phyloP scores from a whole-genome alignment of 2,329 filamentous ascomycete genomes.

The Microcyclospora pomicola region DNA sequence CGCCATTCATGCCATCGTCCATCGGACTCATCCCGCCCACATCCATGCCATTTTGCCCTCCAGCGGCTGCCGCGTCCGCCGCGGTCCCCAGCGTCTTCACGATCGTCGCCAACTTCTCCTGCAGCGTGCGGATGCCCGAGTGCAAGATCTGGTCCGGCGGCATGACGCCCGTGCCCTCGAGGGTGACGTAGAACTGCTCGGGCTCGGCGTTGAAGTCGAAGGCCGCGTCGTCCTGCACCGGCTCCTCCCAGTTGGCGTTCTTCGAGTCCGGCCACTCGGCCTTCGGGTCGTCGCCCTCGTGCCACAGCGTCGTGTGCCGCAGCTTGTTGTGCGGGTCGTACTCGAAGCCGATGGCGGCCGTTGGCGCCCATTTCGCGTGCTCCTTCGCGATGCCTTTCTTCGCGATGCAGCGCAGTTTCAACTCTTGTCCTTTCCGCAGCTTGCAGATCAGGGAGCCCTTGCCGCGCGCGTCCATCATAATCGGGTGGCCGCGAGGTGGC shows the following conservation, averaged over 20 bases:
- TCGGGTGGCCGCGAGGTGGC: conserved; percentile 50
- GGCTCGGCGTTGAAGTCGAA: conserved; percentile 88
- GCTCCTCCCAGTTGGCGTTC: conserved; percentile 68
- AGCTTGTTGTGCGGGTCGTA: conserved; percentile 98
- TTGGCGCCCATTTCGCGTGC: conserved; percentile 95
- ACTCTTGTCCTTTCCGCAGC: conserved; percentile 74
- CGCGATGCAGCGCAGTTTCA: conserved; percentile 81
- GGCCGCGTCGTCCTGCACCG: conserved; percentile 63
- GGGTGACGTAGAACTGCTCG: conserved; percentile 71
- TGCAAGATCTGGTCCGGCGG: conserved; percentile 83
- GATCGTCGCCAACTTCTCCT: conserved; percentile 75
- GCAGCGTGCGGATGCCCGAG: conserved; percentile 74
- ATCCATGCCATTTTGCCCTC: conserved; percentile 33
- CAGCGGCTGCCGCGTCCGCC: conserved; percentile 39
- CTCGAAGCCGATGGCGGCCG: conserved; percentile 85
- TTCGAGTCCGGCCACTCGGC: conserved; percentile 22
- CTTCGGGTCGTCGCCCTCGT: conserved; percentile 56
- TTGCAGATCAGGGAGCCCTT: conserved; percentile 81
- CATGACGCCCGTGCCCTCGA: conserved; percentile 77
- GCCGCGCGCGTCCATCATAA: conserved; percentile 70
- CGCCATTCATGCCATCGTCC: conserved; percentile 42
- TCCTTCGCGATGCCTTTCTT: conserved; percentile 99
- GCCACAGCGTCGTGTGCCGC: conserved; percentile 86
- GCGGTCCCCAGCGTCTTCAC: conserved; percentile 49
- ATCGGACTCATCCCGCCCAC: conserved; percentile 37